A percentile compares a stretch with the other conserved stretches of the same genome.
These are phyloP conservation scores for Leucocoprinus sp. DNA, from an alignment of 768 basidiomycete genomes.

Conservation along the genomic window DNA sequence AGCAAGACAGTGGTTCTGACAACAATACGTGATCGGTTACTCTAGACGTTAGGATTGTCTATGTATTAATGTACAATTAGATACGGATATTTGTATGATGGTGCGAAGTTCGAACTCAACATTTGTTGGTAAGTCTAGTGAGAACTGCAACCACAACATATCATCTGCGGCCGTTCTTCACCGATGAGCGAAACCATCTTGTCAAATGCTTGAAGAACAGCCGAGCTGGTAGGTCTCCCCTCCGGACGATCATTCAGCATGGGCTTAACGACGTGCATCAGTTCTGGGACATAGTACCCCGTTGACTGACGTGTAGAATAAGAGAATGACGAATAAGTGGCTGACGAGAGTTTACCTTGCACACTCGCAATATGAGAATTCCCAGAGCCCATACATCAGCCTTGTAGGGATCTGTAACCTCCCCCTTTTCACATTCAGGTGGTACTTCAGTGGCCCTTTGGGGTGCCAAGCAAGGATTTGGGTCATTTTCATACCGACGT, in stretches of 20 bases:
- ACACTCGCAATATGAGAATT: constrained; percentile 53
- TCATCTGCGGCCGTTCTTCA: constrained; percentile 27
- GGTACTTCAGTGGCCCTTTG: constrained; percentile 59
- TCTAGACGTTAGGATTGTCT: constrained; percentile 4
- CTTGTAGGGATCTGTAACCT: constrained; percentile 52
- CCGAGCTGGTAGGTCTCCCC: constrained; percentile 40
- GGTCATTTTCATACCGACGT: constrained; percentile 36
- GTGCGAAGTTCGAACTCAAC: not conserved
- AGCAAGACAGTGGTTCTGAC: constrained; percentile 19
- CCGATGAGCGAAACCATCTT: constrained; percentile 27
- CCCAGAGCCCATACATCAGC: constrained; percentile 70
- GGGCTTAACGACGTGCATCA: constrained; percentile 44
- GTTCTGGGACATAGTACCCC: constrained; percentile 49
- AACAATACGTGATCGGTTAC: not conserved
- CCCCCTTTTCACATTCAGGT: constrained; percentile 55
- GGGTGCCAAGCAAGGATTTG: constrained; percentile 30
- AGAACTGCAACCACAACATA: constrained; percentile 3
- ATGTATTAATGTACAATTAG: constrained; percentile 4
- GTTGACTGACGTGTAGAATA: constrained; percentile 35
- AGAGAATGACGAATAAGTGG: not conserved
- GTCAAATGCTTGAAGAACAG: constrained; percentile 46
- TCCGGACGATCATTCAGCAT: constrained; percentile 52
- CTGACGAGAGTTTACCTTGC: constrained; percentile 37
- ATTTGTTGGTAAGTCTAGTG: constrained; percentile 4
- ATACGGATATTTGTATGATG: not conserved